Evolutionary conservation across 1,139 yeast species (phyloP), one percentile per base, ranked within the genome.

Genomic region (Protomyces macrosporus): DNA sequence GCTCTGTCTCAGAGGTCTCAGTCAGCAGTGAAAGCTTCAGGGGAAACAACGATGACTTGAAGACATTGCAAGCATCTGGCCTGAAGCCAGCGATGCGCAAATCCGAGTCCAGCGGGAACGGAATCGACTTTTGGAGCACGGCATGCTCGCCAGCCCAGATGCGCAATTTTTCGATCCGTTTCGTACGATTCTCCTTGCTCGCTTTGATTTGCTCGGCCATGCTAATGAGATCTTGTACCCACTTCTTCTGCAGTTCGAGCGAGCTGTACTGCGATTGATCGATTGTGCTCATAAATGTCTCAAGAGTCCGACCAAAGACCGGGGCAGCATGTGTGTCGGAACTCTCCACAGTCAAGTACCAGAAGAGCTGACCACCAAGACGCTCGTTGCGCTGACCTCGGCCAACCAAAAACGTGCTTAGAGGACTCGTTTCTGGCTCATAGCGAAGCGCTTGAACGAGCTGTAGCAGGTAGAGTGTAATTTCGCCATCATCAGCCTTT

Each of bases 381-480:
- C 57, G 52, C 36, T 48, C 58, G 34, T 60, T 60, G 33, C 36
- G 45, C 6, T 51, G 32, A 5, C 55, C 55, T 10, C 53, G 53
- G 16, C 42, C 34, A 23, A 58, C 30, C 37, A 58, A 40, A 34
- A 58, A 48, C 1, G 42, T 34, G 35, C 62, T 51, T 4, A 58
- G 53, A 4, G 62, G 23, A 14, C 58, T 45, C n/a, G 42, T 39
- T 55, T 61, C 55, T 65, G 70, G 65, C 69, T 87, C 98, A 73
- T 89, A 90, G 68, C 90, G 87, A 56, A 95, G 81, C 0, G 97
- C 97, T 72, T 91, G 98, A 0, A 95, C 98, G 14, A 95, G 78
- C 74, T 95, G 98, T 65, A 95, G 80, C 67, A 95, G 76, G 71
- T 90, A 95, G 65, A 93, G 53, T 39, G 53, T 33, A 40, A 65